These are phyloP conservation scores for Madurella mycetomatis DNA, from an alignment of 2,329 filamentous ascomycete genomes.

Conservation along the genomic window DNA sequence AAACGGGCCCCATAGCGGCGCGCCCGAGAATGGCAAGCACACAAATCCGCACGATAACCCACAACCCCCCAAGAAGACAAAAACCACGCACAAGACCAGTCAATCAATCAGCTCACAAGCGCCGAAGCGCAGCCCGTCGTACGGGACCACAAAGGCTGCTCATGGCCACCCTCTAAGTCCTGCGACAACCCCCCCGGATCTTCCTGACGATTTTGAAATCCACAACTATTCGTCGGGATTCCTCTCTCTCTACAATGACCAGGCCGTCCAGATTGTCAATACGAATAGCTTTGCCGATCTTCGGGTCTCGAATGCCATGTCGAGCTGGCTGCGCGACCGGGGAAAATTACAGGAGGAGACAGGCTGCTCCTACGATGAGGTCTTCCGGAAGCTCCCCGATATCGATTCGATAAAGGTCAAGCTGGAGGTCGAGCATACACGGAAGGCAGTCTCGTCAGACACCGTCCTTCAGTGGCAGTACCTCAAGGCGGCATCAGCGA, in stretches of 20 bases:
- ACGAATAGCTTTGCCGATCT: slow-evolving; percentile 78
- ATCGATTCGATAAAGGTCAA: slow-evolving; percentile 40
- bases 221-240: slow-evolving; percentile 74
- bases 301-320: slow-evolving; percentile 67
- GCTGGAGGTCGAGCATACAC: slow-evolving; percentile 50
- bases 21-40: slow-evolving; percentile 47
- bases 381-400: slow-evolving; percentile 57
- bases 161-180: slow-evolving; percentile 64
- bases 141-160: slow-evolving; percentile 57
- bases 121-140: slow-evolving; percentile 59
- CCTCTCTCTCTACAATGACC: slow-evolving; percentile 65
- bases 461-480: slow-evolving; percentile 66
- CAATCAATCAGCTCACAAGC: slow-evolving; percentile 69
- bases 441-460: slow-evolving; percentile 45
- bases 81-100: slow-evolving; percentile 74
- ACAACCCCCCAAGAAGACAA: slow-evolving; percentile 71
- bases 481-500: slow-evolving; percentile 48
- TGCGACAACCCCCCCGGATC: slow-evolving; percentile 67
- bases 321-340: slow-evolving; percentile 72
- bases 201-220: slow-evolving; percentile 57
- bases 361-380: slow-evolving; percentile 59
- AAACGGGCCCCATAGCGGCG: slow-evolving; percentile 60
- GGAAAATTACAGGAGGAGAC: slow-evolving; percentile 64
- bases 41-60: slow-evolving; percentile 41
- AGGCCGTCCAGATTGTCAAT: slow-evolving; percentile 53